Evolutionary conservation across 2,329 filamentous ascomycete genomes (phyloP), one percentile per base, ranked within the genome.

Genomic region (Stachybotrys chlorohalonatus): DNA sequence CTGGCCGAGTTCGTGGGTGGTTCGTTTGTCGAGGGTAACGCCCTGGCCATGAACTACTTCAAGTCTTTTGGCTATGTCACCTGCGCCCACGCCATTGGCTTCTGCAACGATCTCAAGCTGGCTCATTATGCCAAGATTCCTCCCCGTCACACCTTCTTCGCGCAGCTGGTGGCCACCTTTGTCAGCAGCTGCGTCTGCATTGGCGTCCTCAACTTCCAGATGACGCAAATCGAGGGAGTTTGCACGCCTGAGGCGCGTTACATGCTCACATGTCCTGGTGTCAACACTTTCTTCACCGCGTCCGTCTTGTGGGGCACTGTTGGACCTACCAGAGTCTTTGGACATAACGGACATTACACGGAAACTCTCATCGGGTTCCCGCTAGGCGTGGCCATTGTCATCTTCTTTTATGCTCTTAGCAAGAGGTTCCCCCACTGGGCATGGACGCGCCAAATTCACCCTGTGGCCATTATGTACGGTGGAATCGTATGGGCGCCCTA

Each of bases 121-220:
- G 75, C 75, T 8, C 75, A 78, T 58, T 83, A 83, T 65, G 75
- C 81, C 68, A 83, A 83, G 69, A 82, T 85, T 16, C 81, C 82
- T 6, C 82, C 82, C 0, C 75, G 78, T 11, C 75, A 82, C 32
- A 80, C 81, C 4, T 85, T 85, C 59, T 68, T 72, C 24, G 81
- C 80, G 1, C 82, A 85, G 65, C 79, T 84, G 62, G 69, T 79
- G 9, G 80, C 81, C 39, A 84, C 79, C 2, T 69, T 83, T 17
- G 66, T 81, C 17, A 78, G 76, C 51, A 79, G 75, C 1, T 69
- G 81, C 49, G 73, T 80, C 47, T 77, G 74, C 57, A 73, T 75
- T 4, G 76, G 73, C 13, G 73, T 81, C 1, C 64, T 76, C 52
- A 74, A 75, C 57, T 77, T 75, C 62, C 76, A 79, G 62, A 73